phyloP scores from a whole-genome alignment of 108 stramenopile genomes.

The Nitzschia putrida region DNA sequence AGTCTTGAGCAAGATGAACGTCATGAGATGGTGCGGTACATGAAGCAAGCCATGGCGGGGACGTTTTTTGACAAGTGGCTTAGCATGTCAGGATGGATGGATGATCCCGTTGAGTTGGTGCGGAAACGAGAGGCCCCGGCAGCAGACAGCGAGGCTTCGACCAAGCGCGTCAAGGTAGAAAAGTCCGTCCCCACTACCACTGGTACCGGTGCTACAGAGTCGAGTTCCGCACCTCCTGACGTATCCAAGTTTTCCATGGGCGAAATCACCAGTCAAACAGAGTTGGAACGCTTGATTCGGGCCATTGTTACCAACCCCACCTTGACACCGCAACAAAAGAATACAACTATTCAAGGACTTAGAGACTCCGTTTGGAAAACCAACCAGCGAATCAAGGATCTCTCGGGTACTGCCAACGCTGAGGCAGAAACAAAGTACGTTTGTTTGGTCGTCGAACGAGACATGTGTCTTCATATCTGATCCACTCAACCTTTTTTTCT shows the following conservation, averaged over 20 bases:
- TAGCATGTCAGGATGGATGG: constrained; percentile 78
- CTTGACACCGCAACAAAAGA: constrained; percentile 68
- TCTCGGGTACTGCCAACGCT: not conserved
- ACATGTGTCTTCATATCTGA: not conserved
- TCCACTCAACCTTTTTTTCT: too few species aligned
- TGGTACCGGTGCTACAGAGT: not conserved
- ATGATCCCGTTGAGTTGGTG: constrained; percentile 3
- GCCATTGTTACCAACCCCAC: constrained; percentile 78
- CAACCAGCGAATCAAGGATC: constrained; percentile 60
- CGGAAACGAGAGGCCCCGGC: not conserved
- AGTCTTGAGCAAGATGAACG: constrained; percentile 73
- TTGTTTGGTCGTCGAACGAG: not conserved
- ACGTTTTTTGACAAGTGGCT: constrained; percentile 92
- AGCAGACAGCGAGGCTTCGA: not conserved
- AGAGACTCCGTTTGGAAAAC: constrained; percentile 82
- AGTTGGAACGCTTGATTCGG: constrained; percentile 83
- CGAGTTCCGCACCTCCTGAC: not conserved
- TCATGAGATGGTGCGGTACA: constrained; percentile 84
- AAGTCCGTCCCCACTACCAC: not conserved
- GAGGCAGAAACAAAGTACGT: not conserved
- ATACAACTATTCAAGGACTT: constrained; percentile 83
- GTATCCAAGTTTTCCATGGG: constrained; percentile 7
- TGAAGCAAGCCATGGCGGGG: constrained; percentile 89
- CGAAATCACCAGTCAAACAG: constrained; percentile 66
- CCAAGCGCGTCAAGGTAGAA: not conserved